Base-by-base conservation (phyloP, 78 protist genomes). In the Speleostelium caveatum region DNA sequence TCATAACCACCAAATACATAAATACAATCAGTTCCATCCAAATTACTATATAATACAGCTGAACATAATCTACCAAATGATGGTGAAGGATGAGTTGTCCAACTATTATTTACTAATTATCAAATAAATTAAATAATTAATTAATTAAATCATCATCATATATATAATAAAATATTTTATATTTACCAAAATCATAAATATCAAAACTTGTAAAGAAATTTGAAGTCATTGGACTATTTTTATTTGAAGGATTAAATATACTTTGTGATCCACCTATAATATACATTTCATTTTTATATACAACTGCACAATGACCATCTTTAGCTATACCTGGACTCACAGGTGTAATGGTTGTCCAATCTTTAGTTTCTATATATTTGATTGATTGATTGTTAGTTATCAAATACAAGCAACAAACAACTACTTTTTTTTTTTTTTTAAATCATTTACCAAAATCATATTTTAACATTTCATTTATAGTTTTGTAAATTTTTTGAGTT, bases 301-400 rank as follows among this genome's bases (percentile, higher is more conserved):
- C 91, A 26, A 83, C 79, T 4, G 73, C 24, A 30, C 72, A 83
- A 36, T 83, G 91, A 32, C 91, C 91, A 59, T 83, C 91, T 33
- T 76, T 55, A 22, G 89, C 38, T 16, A 67, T 67, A 17, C 33
- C 56, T 0, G 8, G 35, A 35, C 61, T 35, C 22, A 51, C 72
- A 14, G 75, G 24, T n/a, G 42, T 10, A 51, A 42, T 42, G 24
- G 7, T 5, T 24, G 16, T 14, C 1, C 51, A 21, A 7, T n/a
- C n/a, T 39, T 0, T 14, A 24, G 74, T 39, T 39, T 35, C 35
- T 36, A 32, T n/a, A 32, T n/a, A 32, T 12, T 61, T 61, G 17
- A n/a, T 1, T 61, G 42, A n/a, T 65, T 38, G 55, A 36, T 65
- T 65, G 8, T n/a, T n/a, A 10, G 53, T 45, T 45, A 10, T 14